These are phyloP conservation scores for Citrus hindsii DNA, from an alignment of 345 rosid species.

Conservation along the genomic window DNA sequence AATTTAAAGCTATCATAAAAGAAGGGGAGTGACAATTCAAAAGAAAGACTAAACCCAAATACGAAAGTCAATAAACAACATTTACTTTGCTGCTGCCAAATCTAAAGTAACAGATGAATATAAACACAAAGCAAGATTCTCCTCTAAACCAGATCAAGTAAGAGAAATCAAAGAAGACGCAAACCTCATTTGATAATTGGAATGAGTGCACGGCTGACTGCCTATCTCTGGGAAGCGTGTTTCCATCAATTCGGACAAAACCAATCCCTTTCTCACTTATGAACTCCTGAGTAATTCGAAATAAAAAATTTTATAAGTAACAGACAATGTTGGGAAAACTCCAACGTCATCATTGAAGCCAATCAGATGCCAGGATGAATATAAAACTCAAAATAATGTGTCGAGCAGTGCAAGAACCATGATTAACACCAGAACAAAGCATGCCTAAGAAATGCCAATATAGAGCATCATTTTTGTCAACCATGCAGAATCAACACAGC, in stretches of 20 bases:
- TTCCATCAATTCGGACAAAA: conserved; percentile 96
- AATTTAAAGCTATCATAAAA: neutral
- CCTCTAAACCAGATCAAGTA: conserved; percentile 1
- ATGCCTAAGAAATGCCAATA: neutral
- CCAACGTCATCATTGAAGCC: neutral
- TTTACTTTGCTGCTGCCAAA: neutral
- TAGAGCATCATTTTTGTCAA: neutral
- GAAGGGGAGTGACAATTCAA: neutral
- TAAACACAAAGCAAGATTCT: neutral
- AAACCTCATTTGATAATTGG: conserved; percentile 62
- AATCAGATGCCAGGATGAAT: conserved; percentile 1
- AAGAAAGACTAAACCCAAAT: neutral
- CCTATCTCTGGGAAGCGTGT: conserved; percentile 78
- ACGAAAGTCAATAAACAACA: neutral
- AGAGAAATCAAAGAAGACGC: conserved; percentile 7
- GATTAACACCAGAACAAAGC: neutral
- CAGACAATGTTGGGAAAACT: neutral
- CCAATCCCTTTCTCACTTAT: conserved; percentile 74
- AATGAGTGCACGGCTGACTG: conserved; percentile 79
- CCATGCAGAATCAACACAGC: neutral
- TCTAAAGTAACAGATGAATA: neutral
- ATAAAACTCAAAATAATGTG: neutral
- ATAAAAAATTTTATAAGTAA: conserved; percentile 10
- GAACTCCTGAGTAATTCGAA: conserved; percentile 56
- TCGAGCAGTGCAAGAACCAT: neutral